phyloP scores from a whole-genome alignment of 805 yeast genomes.

The Pichia heedii region DNA sequence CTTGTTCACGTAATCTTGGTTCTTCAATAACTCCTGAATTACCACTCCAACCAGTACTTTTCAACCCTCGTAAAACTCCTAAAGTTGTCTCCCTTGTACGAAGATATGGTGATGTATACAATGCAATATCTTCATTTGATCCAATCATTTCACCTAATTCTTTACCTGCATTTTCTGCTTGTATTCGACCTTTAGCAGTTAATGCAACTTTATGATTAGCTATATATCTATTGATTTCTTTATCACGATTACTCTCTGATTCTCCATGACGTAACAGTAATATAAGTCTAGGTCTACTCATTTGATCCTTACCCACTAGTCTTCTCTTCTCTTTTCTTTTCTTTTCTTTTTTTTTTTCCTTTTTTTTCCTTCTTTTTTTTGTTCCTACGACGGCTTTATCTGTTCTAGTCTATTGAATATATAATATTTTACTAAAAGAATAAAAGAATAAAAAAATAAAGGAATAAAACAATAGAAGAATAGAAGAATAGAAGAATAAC shows the following conservation, averaged over 20 bases:
- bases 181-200: constrained; percentile 60
- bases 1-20: constrained; percentile 90
- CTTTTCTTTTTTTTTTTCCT: not conserved
- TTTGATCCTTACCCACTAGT: too few relatives aligned
- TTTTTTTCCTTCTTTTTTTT: too few relatives aligned
- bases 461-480: too few relatives aligned
- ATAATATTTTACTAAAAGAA: too few relatives aligned
- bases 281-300: constrained; percentile 46
- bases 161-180: constrained; percentile 55
- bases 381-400: too few relatives aligned
- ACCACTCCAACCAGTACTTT: not conserved
- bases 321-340: not conserved
- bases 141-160: constrained; percentile 26
- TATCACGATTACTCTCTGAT: constrained; percentile 83
- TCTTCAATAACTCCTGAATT: constrained; percentile 58
- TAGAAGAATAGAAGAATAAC: too few relatives aligned
- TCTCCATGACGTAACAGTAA: constrained; percentile 87
- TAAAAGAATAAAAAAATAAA: too few relatives aligned
- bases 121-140: constrained; percentile 53
- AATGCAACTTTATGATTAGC: constrained; percentile 77
- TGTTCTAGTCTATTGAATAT: too few relatives aligned
- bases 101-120: constrained; percentile 80
- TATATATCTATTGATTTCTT: constrained; percentile 62
- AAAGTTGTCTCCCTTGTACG: constrained; percentile 81
- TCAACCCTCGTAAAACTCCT: constrained; percentile 49